A percentile compares a stretch with the other conserved stretches of the same genome.
Conservation (phyloP, 768 basidiomycete species). For the Trametes coccinea region DNA sequence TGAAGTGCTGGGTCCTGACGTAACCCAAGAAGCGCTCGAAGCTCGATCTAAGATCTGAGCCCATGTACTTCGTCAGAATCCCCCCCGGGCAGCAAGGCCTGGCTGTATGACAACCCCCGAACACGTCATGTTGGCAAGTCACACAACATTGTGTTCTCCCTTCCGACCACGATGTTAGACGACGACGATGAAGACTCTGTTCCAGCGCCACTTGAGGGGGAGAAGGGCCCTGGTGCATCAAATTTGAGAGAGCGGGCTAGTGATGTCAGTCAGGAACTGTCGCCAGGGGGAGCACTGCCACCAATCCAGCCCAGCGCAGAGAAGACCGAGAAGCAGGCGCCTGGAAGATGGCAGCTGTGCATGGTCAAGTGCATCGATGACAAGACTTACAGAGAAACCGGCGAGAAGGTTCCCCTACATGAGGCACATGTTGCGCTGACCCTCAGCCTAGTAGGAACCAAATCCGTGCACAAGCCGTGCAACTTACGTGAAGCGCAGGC, state of each 20-base stretch:
- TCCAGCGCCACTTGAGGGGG: constrained; percentile 16
- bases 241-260: not conserved
- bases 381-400: not conserved
- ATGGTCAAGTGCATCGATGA: constrained; percentile 4
- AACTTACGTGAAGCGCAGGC: constrained; percentile 7
- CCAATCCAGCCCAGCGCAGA: not conserved
- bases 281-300: not conserved
- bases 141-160: constrained; percentile 1
- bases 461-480: not conserved
- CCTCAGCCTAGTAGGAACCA: not conserved
- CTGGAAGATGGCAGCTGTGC: not conserved
- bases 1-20: constrained; percentile 18
- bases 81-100: constrained; percentile 26
- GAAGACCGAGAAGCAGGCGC: not conserved
- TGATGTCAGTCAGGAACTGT: not conserved
- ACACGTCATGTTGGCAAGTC: constrained; percentile 5
- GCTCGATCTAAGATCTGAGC: constrained; percentile 17
- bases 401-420: not conserved
- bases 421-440: not conserved
- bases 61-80: constrained; percentile 27
- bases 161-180: not conserved
- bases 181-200: not conserved
- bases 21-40: constrained; percentile 9
- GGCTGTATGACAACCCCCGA: constrained; percentile 15
- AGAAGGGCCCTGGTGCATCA: not conserved